Evolutionary conservation across 1,284 basidiomycete genomes (phyloP).

Genomic region (Ceratobasidium papillatum): DNA sequence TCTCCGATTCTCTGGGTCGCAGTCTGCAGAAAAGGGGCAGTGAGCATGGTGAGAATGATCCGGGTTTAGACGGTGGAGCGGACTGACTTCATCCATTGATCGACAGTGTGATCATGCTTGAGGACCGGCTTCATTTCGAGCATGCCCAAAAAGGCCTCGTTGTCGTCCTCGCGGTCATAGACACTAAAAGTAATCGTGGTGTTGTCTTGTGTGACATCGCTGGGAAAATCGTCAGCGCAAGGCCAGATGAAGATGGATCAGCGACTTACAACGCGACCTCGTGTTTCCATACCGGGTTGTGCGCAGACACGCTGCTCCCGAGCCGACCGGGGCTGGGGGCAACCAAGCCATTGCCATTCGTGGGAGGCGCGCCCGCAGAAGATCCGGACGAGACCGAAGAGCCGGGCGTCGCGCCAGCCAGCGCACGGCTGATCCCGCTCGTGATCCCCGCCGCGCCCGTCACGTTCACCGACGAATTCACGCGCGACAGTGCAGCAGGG

Average conservation of each 20-base stretch:
- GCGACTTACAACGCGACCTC: slow-evolving; percentile 91
- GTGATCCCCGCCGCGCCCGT: neutral
- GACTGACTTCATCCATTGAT: slow-evolving; percentile 94
- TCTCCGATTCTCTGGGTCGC: slow-evolving; percentile 78
- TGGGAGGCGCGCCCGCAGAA: slow-evolving; percentile 49
- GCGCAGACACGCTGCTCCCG: slow-evolving; percentile 66
- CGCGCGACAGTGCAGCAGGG: slow-evolving; percentile 66
- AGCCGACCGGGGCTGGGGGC: slow-evolving; percentile 49
- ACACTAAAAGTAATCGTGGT: slow-evolving; percentile 90
- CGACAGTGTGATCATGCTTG: slow-evolving; percentile 90
- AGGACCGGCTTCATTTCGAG: slow-evolving; percentile 91
- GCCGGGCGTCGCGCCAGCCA: slow-evolving; percentile 39
- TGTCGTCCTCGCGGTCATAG: slow-evolving; percentile 89
- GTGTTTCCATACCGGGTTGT: slow-evolving; percentile 99
- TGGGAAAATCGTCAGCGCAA: slow-evolving; percentile 52
- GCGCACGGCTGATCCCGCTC: slow-evolving; percentile 43
- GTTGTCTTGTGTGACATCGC: slow-evolving; percentile 93
- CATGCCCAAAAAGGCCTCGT: slow-evolving; percentile 88
- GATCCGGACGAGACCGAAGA: slow-evolving; percentile 38
- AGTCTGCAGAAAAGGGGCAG: slow-evolving; percentile 61
- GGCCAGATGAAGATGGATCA: slow-evolving; percentile 38
- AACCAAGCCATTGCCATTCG: slow-evolving; percentile 52
- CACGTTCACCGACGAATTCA: slow-evolving; percentile 68
- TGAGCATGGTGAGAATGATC: neutral
- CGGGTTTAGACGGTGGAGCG: slow-evolving; percentile 4